A percentile compares a stretch with the other conserved stretches of the same genome.
Conservation (phyloP, 2,329 filamentous ascomycete species). For the Coniochaeta sp. region DNA sequence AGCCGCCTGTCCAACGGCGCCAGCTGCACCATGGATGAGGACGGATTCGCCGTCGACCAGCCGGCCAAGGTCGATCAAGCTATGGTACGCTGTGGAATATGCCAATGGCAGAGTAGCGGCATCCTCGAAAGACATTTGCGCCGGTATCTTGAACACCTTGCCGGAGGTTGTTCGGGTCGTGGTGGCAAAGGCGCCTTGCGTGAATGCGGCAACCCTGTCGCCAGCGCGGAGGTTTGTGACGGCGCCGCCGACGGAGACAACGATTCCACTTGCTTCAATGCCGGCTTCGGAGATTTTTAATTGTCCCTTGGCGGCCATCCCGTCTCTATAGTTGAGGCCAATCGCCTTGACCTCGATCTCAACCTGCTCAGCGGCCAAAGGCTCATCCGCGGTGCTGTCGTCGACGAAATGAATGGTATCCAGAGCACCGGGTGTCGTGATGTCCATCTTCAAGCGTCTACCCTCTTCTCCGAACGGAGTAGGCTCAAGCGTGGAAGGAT, state of each 20-base stretch:
- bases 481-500: conserved; percentile 27
- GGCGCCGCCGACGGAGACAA: conserved; percentile 19
- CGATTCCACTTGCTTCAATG: conserved; percentile 31
- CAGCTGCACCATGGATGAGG: conserved; percentile 31
- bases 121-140: conserved; percentile 25
- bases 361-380: conserved; percentile 27
- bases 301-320: conserved; percentile 34
- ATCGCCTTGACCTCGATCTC: conserved; percentile 35
- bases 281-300: conserved; percentile 25
- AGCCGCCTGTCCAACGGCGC: conserved; percentile 31
- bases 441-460: conserved; percentile 27
- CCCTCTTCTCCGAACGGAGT: conserved; percentile 30
- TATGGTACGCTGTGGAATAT: conserved; percentile 33
- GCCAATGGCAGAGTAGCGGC: conserved; percentile 33
- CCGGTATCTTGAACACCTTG: conserved; percentile 27
- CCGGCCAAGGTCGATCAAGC: conserved; percentile 28
- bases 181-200: conserved; percentile 25
- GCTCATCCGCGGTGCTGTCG: conserved; percentile 19
- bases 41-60: conserved; percentile 29
- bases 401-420: conserved; percentile 33
- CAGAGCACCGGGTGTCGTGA: conserved; percentile 29
- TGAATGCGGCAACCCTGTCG: conserved; percentile 28
- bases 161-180: conserved; percentile 20
- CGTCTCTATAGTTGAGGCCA: conserved; percentile 39
- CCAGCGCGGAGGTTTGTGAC: conserved; percentile 21